phyloP scores from a whole-genome alignment of 192 early-diverging fungal genomes.

The Spinellus fusiger region DNA sequence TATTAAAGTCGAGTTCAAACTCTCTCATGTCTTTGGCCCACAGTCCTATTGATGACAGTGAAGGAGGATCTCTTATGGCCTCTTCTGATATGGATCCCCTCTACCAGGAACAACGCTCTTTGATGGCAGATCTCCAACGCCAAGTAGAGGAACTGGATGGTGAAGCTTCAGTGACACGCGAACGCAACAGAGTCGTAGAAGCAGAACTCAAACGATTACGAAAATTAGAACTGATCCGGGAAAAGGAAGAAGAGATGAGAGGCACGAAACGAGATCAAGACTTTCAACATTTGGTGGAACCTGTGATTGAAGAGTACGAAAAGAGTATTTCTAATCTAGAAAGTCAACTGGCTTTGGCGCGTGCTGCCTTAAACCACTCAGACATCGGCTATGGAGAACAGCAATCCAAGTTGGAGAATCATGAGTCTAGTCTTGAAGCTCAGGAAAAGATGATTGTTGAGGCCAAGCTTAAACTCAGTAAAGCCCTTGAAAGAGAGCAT shows the following conservation, averaged over 20 bases:
- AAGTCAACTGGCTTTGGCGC: slow-evolving; percentile 48
- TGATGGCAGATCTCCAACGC: slow-evolving; percentile 26
- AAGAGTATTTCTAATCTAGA: slow-evolving; percentile 58
- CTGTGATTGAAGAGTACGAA: slow-evolving; percentile 70
- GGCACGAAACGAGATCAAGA: slow-evolving; percentile 9
- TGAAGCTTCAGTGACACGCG: slow-evolving; percentile 19
- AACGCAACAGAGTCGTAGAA: slow-evolving; percentile 20
- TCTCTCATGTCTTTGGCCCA: neutral
- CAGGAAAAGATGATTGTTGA: slow-evolving; percentile 41
- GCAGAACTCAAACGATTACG: slow-evolving; percentile 15
- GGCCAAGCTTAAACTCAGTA: slow-evolving; percentile 33
- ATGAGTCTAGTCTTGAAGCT: slow-evolving; percentile 33
- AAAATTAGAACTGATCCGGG: slow-evolving; percentile 1
- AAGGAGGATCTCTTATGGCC: neutral
- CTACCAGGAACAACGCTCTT: slow-evolving; percentile 21
- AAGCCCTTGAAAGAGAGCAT: slow-evolving; percentile 39
- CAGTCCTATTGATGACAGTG: neutral
- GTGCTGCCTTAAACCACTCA: slow-evolving; percentile 49
- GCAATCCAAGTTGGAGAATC: slow-evolving; percentile 40
- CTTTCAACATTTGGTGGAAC: slow-evolving; percentile 51
- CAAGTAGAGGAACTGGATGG: slow-evolving; percentile 31
- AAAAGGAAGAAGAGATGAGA: slow-evolving; percentile 18
- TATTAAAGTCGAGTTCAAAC: slow-evolving; percentile 26
- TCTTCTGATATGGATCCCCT: slow-evolving; percentile 5
- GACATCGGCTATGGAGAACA: slow-evolving; percentile 52